Conservation (phyloP, 306 rosid genomes). For the Cercis canadensis region DNA sequence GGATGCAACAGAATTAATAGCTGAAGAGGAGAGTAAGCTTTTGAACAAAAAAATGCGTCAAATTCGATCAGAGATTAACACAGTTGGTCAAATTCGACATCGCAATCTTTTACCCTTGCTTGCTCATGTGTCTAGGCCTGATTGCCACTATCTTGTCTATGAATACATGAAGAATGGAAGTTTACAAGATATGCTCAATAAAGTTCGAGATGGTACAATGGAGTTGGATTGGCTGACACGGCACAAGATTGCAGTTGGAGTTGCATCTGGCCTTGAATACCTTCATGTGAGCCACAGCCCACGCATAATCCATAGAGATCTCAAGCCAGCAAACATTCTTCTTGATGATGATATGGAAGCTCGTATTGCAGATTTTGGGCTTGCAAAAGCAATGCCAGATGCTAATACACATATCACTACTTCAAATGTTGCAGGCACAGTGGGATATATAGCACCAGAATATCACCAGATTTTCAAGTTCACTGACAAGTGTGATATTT, state of each 20-base stretch:
- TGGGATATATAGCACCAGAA: slow-evolving; percentile 91
- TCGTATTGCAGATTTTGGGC: slow-evolving; percentile 92
- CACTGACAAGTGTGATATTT: slow-evolving; percentile 91
- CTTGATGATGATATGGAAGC: slow-evolving; percentile 95
- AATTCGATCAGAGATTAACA: slow-evolving; percentile 77
- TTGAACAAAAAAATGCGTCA: slow-evolving; percentile 83
- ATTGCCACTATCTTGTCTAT: slow-evolving; percentile 80
- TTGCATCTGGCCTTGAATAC: slow-evolving; percentile 86
- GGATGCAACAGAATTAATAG: slow-evolving; percentile 54
- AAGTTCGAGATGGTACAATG: slow-evolving; percentile 41
- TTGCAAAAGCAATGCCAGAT: slow-evolving; percentile 86
- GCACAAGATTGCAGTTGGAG: slow-evolving; percentile 71
- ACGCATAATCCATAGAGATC: slow-evolving; percentile 81
- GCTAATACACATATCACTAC: slow-evolving; percentile 70
- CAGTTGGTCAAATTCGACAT: slow-evolving; percentile 88
- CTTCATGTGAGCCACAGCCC: slow-evolving; percentile 77
- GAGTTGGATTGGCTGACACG: slow-evolving; percentile 75
- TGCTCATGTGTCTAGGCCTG: slow-evolving; percentile 81
- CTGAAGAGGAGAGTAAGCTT: slow-evolving; percentile 74
- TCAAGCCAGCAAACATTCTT: slow-evolving; percentile 80
- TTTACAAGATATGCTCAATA: slow-evolving; percentile 57
- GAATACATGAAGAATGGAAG: slow-evolving; percentile 97
- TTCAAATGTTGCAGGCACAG: slow-evolving; percentile 80
- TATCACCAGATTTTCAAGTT: slow-evolving; percentile 86
- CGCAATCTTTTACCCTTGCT: slow-evolving; percentile 79